Evolutionary conservation across 495 filamentous ascomycete species (phyloP), one percentile per base, ranked within the genome.

Genomic region (Tuber borchii): DNA sequence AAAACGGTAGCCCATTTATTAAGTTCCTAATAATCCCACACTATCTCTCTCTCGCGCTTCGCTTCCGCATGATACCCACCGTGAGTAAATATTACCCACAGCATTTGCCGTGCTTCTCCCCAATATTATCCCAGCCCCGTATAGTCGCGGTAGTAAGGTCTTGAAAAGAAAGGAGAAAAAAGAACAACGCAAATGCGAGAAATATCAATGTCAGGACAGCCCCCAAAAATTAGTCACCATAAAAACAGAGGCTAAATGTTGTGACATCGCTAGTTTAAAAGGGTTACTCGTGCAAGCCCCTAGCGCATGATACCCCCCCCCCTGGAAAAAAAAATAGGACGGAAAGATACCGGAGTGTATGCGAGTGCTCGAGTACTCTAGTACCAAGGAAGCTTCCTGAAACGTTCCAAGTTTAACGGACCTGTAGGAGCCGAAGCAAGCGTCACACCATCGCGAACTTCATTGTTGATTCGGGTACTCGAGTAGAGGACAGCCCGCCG

Each of bases 401-500:
- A 78, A 79, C 78, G 10, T 73, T 79, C 69, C 45, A 75, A 31
- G 78, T 78, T 75, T 75, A 72, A 75, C 74, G 68, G 46, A 34
- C n/a, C 72, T 68, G 72, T 76, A 79, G 78, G 78, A 75, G 74
- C 78, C 37, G 45, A 56, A 43, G 65, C 45, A 44, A 43, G 73
- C 46, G 43, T 79, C 77, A 73, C 78, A 78, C 16, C 12, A 17
- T 14, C 12, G 9, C 34, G 56, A 65, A 65, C 56, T 34, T 5
- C 26, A 61, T 14, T 26, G 12, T 31, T 31, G 26, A 31, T 65
- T 65, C 12, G n/a, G n/a, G 56, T 14, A 26, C 26, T 61, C 12
- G n/a, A 7, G 51, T 4, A 65, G 56, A 19, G 6, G 22, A 56
- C 26, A 48, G 17, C 46, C 10, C n/a, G 20, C 46, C 46, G 46